Evolutionary conservation across 345 rosid species (phyloP).

Genomic region (Erysimum cheiranthoides): DNA sequence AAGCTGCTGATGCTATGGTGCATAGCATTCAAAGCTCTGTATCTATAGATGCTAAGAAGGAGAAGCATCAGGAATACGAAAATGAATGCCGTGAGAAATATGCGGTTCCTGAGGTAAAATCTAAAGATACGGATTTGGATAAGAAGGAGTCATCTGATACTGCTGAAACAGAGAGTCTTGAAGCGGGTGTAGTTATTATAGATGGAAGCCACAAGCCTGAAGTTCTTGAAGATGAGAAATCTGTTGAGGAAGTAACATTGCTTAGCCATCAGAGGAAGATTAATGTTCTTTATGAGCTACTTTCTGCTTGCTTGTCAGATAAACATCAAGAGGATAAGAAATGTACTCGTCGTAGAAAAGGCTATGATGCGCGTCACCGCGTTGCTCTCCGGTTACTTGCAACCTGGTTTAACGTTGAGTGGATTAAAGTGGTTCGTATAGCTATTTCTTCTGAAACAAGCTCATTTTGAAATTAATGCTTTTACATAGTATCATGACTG

Average conservation of each 20-base stretch:
- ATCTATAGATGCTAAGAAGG: conserved; percentile 64
- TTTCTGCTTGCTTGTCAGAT: conserved; percentile 91
- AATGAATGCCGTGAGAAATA: conserved; percentile 74
- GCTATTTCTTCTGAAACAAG: neutral
- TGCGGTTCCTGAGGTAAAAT: conserved; percentile 52
- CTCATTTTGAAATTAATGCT: neutral
- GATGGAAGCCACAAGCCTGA: conserved; percentile 40
- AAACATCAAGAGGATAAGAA: conserved; percentile 57
- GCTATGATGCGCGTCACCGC: conserved; percentile 97
- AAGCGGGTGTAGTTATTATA: conserved; percentile 29
- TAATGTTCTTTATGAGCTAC: conserved; percentile 82
- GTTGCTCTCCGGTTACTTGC: conserved; percentile 82
- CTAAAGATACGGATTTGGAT: conserved; percentile 45
- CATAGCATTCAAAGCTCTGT: conserved; percentile 57
- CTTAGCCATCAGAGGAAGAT: conserved; percentile 79
- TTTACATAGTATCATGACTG: neutral
- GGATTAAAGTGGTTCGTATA: conserved; percentile 81
- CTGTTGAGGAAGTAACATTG: conserved; percentile 63
- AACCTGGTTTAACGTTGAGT: conserved; percentile 84
- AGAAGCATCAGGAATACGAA: conserved; percentile 79
- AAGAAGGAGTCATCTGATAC: conserved; percentile 14
- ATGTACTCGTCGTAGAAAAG: conserved; percentile 63
- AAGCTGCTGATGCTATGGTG: conserved; percentile 75
- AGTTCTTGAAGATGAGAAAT: conserved; percentile 53
- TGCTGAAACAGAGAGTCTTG: conserved; percentile 36